phyloP scores from a whole-genome alignment of 1,139 yeast genomes.

The Zygosaccharomyces pseudobailii region DNA sequence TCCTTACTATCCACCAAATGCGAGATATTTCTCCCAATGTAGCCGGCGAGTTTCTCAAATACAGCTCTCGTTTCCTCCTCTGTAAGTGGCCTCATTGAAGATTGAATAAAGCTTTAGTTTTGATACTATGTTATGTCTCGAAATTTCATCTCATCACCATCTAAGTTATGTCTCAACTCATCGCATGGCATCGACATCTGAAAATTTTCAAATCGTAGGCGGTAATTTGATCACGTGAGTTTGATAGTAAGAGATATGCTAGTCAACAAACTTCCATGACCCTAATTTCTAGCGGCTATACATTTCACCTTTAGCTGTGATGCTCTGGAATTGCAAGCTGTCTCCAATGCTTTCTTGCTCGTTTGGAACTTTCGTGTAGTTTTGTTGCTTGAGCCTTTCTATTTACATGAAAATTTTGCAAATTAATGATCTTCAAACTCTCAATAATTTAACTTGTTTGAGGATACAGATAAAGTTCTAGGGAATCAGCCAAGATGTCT shows the following conservation, averaged over 20 bases:
- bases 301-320: too few relatives aligned
- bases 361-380: background rate
- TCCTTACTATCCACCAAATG: slow-evolving; percentile 82
- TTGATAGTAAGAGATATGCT: background rate
- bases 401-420: slow-evolving; percentile 3
- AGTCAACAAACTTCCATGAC: too few relatives aligned
- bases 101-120: background rate
- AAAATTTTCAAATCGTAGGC: slow-evolving; percentile 11
- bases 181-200: slow-evolving; percentile 10
- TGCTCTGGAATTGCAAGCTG: too few relatives aligned
- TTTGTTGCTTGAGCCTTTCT: background rate
- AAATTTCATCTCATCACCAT: background rate
- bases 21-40: slow-evolving; percentile 91
- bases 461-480: background rate
- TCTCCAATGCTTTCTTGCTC: background rate
- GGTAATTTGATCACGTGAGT: slow-evolving; percentile 1
- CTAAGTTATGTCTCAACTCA: slow-evolving; percentile 12
- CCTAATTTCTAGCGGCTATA: too few relatives aligned
- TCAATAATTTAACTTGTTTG: background rate
- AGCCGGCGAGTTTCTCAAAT: slow-evolving; percentile 92
- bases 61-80: slow-evolving; percentile 96
- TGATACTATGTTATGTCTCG: too few relatives aligned
- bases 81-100: slow-evolving; percentile 82
- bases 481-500: slow-evolving; percentile 13
- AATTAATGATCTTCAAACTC: background rate